These are phyloP conservation scores for Olyra latifolia DNA, from an alignment of 176 grass and related monocot species.

Conservation along the genomic window DNA sequence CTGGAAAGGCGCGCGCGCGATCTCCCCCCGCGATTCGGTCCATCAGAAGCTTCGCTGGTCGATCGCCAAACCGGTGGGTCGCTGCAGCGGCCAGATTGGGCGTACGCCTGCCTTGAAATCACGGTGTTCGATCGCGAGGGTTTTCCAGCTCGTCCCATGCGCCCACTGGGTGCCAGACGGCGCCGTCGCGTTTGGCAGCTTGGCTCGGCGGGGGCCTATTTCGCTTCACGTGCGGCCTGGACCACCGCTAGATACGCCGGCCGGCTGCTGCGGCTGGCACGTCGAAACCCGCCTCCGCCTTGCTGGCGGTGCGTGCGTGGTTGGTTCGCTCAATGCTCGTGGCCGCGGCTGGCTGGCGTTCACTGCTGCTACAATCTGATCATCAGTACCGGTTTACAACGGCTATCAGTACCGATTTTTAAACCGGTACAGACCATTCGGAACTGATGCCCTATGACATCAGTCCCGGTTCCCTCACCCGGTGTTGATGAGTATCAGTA, in stretches of 20 bases:
- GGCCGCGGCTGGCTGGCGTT: too few relatives aligned
- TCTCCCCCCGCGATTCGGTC: conserved; percentile 19
- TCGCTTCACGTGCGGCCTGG: conserved; percentile 44
- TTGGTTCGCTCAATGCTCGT: too few relatives aligned
- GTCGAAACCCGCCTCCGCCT: background rate
- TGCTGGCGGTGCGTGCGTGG: background rate
- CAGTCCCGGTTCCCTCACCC: too few relatives aligned
- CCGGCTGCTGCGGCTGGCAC: background rate
- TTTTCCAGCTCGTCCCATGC: background rate
- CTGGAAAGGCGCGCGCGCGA: background rate
- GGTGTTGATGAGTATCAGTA: too few relatives aligned
- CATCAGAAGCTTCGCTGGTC: conserved; percentile 56
- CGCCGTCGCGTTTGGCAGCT: background rate
- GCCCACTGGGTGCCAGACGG: background rate
- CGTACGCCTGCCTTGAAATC: background rate
- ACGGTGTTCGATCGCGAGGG: background rate
- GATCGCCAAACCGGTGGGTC: background rate
- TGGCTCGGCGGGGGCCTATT: background rate
- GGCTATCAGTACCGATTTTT: too few relatives aligned
- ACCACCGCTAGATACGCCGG: conserved; percentile 41
- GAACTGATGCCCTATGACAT: too few relatives aligned
- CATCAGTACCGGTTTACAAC: too few relatives aligned
- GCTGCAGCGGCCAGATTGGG: too few relatives aligned
- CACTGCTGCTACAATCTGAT: too few relatives aligned
- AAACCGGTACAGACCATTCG: too few relatives aligned